Conservation (phyloP, 2,329 filamentous ascomycete genomes). For the Leptographium radiaticola region DNA sequence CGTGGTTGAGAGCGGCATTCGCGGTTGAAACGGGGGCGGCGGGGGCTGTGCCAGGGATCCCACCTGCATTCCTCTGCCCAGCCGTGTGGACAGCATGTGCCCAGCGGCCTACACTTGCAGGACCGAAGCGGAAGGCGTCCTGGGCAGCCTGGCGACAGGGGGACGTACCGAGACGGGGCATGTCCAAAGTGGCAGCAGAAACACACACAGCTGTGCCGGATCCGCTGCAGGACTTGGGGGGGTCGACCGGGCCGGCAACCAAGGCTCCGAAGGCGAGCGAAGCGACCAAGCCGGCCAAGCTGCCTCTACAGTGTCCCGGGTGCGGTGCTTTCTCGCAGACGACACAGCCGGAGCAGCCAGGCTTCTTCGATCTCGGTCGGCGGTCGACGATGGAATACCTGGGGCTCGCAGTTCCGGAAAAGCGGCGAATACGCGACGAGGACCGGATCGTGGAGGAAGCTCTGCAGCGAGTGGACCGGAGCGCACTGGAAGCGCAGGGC, state of each 20-base stretch:
- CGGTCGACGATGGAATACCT: conserved; percentile 38
- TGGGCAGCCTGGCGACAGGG: neutral
- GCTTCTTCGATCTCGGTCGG: conserved; percentile 41
- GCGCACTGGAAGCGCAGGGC: conserved; percentile 26
- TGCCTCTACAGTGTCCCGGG: conserved; percentile 48
- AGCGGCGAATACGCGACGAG: conserved; percentile 18
- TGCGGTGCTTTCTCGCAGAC: conserved; percentile 54
- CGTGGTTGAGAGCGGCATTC: conserved; percentile 8
- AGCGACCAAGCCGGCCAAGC: conserved; percentile 4
- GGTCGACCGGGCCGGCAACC: neutral
- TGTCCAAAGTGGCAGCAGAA: neutral
- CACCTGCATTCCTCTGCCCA: conserved; percentile 11
- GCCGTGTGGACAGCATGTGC: neutral
- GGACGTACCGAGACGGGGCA: neutral
- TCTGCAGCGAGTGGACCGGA: conserved; percentile 27
- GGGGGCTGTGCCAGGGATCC: neutral
- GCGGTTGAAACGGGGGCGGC: conserved; percentile 3
- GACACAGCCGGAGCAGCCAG: conserved; percentile 34
- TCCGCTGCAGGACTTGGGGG: neutral
- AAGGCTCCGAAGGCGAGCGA: neutral
- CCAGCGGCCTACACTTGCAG: neutral
- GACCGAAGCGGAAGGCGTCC: neutral
- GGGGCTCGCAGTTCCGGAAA: conserved; percentile 17
- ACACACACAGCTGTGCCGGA: neutral
- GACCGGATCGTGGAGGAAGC: conserved; percentile 34